Conservation (phyloP, 306 rosid genomes). For the Trifolium dubium region DNA sequence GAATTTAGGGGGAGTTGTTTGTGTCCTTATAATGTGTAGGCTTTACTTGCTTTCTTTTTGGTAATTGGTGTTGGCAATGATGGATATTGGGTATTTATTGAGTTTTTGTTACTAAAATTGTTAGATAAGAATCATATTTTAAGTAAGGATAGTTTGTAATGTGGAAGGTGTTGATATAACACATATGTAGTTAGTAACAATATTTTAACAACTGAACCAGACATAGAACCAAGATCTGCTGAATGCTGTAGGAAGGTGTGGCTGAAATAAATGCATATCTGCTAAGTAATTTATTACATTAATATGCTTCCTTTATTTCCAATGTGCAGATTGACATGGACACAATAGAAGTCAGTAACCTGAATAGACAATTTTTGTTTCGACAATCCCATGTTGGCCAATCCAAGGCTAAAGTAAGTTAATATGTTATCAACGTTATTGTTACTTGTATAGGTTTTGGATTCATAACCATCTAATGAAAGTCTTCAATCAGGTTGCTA, state of each 20-base stretch:
- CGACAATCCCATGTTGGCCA: conserved; percentile 98
- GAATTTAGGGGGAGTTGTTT: background rate
- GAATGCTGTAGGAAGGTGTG: conserved; percentile 25
- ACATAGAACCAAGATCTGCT: background rate
- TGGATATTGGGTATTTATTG: conserved; percentile 5
- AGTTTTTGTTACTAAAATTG: conserved; percentile 7
- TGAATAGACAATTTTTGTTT: conserved; percentile 97
- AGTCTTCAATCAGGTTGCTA: conserved; percentile 81
- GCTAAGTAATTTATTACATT: background rate
- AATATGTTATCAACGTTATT: conserved; percentile 3
- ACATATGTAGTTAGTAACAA: background rate
- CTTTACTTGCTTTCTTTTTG: conserved; percentile 1
- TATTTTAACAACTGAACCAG: background rate
- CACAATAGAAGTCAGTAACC: conserved; percentile 99
- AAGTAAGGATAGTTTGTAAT: background rate
- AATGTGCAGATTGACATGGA: conserved; percentile 95
- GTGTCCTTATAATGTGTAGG: background rate
- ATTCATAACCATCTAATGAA: conserved; percentile 40
- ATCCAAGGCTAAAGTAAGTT: conserved; percentile 91
- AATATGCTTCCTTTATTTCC: conserved; percentile 38
- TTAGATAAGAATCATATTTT: conserved; percentile 23
- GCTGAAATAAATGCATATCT: background rate
- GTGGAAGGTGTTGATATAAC: background rate
- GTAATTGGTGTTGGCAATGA: background rate
- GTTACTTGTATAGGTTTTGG: conserved; percentile 28